phyloP scores from a whole-genome alignment of 257 asterid genomes.

The Solanum pennellii region DNA sequence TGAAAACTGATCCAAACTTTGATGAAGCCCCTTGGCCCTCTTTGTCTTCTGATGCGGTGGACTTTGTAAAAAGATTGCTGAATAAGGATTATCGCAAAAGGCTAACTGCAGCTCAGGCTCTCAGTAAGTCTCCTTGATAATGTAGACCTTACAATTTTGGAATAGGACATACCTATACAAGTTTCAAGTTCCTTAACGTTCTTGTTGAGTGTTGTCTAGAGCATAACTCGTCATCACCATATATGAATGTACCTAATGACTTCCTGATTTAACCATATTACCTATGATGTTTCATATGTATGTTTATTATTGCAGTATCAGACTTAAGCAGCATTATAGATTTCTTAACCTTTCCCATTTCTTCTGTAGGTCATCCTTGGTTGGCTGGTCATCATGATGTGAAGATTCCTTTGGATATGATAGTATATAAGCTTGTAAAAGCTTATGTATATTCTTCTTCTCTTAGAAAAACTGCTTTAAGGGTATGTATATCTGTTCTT shows the following conservation, averaged over 20 bases:
- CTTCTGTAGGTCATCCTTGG: conserved; percentile 90
- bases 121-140: conserved; percentile 32
- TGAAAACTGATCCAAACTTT: conserved; percentile 59
- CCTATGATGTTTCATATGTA: background rate
- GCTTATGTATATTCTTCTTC: conserved; percentile 83
- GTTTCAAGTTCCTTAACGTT: background rate
- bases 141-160: background rate
- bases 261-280: background rate
- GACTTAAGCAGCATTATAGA: background rate
- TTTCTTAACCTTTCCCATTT: background rate
- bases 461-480: conserved; percentile 75
- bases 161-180: background rate
- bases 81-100: conserved; percentile 84
- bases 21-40: conserved; percentile 87
- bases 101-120: conserved; percentile 85
- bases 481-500: conserved; percentile 38
- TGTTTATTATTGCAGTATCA: background rate
- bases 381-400: conserved; percentile 62
- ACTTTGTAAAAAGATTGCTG: conserved; percentile 75
- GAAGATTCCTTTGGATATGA: conserved; percentile 87
- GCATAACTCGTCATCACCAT: background rate
- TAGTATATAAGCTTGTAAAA: conserved; percentile 63
- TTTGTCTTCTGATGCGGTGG: conserved; percentile 68
- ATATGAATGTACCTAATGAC: background rate
- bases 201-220: background rate